Percentiles rank a stretch among this genome's conserved stretches.
Conservation (phyloP, 2,329 filamentous ascomycete species). For the Bipolaris oryzae region DNA sequence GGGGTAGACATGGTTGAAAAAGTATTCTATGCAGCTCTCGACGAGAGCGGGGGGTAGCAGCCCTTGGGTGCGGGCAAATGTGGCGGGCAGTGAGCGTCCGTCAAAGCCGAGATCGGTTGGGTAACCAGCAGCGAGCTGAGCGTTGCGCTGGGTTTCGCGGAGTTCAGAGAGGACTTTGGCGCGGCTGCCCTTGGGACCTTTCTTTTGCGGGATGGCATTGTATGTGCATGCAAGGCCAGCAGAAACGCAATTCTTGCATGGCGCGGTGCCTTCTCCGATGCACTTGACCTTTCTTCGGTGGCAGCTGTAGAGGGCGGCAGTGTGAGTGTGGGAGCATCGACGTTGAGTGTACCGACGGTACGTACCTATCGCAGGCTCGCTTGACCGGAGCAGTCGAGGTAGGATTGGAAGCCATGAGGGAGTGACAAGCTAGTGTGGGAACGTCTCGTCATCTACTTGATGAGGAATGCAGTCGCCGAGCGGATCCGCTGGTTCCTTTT, state of each 20-base stretch:
- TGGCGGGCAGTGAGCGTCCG: slow-evolving; percentile 50
- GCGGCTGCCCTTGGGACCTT: slow-evolving; percentile 66
- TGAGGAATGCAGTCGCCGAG: slow-evolving; percentile 31
- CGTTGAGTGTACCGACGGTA: slow-evolving; percentile 15
- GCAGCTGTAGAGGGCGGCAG: slow-evolving; percentile 40
- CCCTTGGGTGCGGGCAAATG: slow-evolving; percentile 55
- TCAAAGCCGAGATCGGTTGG: slow-evolving; percentile 49
- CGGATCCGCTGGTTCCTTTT: slow-evolving; percentile 38
- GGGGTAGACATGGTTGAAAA: slow-evolving; percentile 67
- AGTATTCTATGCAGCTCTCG: slow-evolving; percentile 63
- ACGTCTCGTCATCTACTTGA: slow-evolving; percentile 30
- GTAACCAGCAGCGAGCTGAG: slow-evolving; percentile 52
- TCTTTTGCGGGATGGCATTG: slow-evolving; percentile 68
- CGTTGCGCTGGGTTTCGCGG: slow-evolving; percentile 57
- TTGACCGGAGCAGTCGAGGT: slow-evolving; percentile 48
- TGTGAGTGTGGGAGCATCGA: slow-evolving; percentile 17
- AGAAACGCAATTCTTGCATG: slow-evolving; percentile 66
- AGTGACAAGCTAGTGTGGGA: slow-evolving; percentile 26
- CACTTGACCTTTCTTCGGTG: slow-evolving; percentile 59
- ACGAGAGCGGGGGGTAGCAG: slow-evolving; percentile 59
- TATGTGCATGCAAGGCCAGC: slow-evolving; percentile 67
- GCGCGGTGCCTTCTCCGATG: slow-evolving; percentile 56
- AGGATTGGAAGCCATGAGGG: slow-evolving; percentile 40
- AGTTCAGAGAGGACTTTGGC: slow-evolving; percentile 69
- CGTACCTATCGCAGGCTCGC: slow-evolving; percentile 52